Base-by-base conservation (phyloP, 129 eudicot genomes). In the Escallonia herrerae region DNA sequence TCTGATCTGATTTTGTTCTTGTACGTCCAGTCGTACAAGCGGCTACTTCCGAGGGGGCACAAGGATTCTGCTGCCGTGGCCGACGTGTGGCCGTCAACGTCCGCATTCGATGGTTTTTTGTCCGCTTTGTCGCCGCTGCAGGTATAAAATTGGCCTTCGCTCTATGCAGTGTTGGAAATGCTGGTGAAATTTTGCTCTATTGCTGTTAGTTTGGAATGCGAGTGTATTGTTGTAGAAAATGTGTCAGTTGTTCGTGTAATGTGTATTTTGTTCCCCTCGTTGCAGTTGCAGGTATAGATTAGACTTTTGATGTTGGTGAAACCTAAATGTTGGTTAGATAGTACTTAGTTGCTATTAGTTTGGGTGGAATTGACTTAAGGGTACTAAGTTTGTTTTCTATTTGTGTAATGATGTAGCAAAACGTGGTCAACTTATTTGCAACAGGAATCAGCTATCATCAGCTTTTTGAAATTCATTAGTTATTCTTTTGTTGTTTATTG, bases 21-120 rank as follows among this genome's bases (percentile, higher is more conserved):
- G 83, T 93, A 83, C 52, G 71, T 89, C 33, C 96, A 93, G 84
- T 79, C 86, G 43, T 93, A 93, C 63, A 93, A 93, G 63, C 67
- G 99, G 71, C 72, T 93, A 83, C 68, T 93, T 15, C 99, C 99
- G 3, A 69, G 82, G 54, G 89, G 91, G 37, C 95, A 93, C 49
- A 89, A 82, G 86, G 96, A 89, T 83, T 86, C 95, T 3, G 99
- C 96, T 57, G 93, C 95, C 7, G 95, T 93, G 6, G 95, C 96
- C 6, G 96, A 93, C 78, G 95, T 93, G 58, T 93, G 96, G 96
- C 96, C 96, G 0, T 85, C 96, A 8, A 88, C 99, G 0, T 93
- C 96, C 0, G 96, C 99, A 2, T 93, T 89, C 33, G 99, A 93
- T 70, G 96, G 99, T 0, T 81, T 81, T 40, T 83, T 93, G 53